Evolutionary conservation across 345 rosid species (phyloP), one percentile per base, ranked within the genome.

Genomic region (Physaria fendleri): DNA sequence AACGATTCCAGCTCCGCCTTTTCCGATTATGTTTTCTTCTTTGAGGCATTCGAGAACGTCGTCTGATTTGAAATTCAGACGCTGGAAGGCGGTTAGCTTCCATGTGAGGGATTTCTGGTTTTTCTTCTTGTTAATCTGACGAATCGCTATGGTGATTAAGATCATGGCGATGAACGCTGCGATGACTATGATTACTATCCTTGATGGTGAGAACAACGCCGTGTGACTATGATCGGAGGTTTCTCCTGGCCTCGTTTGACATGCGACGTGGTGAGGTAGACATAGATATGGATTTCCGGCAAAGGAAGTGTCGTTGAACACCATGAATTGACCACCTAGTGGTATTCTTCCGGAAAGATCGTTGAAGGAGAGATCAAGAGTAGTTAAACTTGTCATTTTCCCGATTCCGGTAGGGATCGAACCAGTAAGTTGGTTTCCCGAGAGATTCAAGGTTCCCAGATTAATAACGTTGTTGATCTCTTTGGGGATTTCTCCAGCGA

Each of bases 1-100:
- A 24, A 92, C 96, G 24, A 75, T 81, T 33, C 98, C 96, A 0
- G 96, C 88, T 21, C 95, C 96, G 2, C 98, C 98, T 84, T 86
- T 88, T 15, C 96, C 98, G 25, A 92, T 92, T 5, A 92, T 85
- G 74, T 85, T 88, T 71, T 88, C 96, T 8, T 92, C 96, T 34
- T 84, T 81, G 39, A 92, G 61, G 39, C 98, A 86, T 39, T 85
- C 90, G 2, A 85, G 71, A 6, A 92, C 93, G 50, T 88, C 90
- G 55, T 84, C 90, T 0, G 88, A 87, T 55, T 77, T 85, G 83
- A 92, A 88, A 45, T 80, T 80, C 6, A 92, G 78, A 18, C 74
- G 65, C 45, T 81, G 98, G 75, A 92, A 92, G 2, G 92, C 87
- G 14, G 95, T 85, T 35, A 91, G 81, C 74, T 82, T 91, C 92